Base-by-base conservation (phyloP, 192 early-diverging fungal species). In the Backusella australiensis region DNA sequence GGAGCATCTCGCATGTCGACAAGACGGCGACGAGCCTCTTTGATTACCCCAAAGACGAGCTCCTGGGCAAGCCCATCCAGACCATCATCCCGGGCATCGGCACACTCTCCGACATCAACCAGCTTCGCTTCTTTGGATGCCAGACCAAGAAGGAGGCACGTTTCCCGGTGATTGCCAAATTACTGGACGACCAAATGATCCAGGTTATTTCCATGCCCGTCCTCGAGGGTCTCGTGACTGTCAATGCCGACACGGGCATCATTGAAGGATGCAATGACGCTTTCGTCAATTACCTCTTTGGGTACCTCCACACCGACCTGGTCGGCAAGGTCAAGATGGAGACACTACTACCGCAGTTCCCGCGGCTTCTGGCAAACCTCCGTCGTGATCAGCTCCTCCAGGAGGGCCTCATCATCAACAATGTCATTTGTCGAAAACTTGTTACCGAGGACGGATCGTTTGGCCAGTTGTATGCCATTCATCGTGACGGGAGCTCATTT, bases 211-310 rank as follows among this genome's bases (percentile, higher is more conserved):
- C 88, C 1, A 91, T 91, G 70, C 86, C 89, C 9, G 84, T 86
- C 14, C 89, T 91, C 17, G 88, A 89, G 9, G 89, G 90, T 8
- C 84, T 90, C 14, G 82, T 91, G 35, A 90, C 90, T 2, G 71
- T 83, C 4, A 78, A 82, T 15, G 69, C 73, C 38, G 77, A 83
- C 53, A 75, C 81, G 53, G 88, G 90, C 0, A 52, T 86, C 4
- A 87, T 91, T 56, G 83, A 89, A 34, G 80, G 83, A 3, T 86
- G 84, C 63, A 91, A 91, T 76, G 72, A 82, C 9, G 86, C 83
- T 3, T 90, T 91, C 75, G 83, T 84, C 17, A 89, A 89, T 65
- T 90, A 90, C 52, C 79, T 91, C 23, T 91, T 91, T 80, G 90
- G 90, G 42, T 84, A 82, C 52, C 69, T 74, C 0, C 80, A 81